Evolutionary conservation across 1,284 basidiomycete species (phyloP), one percentile per base, ranked within the genome.

Genomic region (Leccinum variabile): DNA sequence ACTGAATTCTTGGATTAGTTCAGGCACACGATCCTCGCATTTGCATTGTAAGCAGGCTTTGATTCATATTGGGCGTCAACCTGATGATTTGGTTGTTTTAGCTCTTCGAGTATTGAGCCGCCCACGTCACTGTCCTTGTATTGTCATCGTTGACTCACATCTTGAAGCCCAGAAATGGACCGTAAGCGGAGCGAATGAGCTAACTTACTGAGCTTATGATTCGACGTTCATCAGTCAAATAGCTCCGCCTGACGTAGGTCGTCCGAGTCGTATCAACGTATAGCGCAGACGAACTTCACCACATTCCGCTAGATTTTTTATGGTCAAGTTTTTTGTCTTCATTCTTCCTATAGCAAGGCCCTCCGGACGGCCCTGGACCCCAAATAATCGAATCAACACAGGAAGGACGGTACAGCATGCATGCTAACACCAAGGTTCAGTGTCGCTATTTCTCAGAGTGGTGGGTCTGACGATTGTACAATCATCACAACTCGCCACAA

Each of bases 401-500:
- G 6, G 35, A 37, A 37, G 14, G 35, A 37, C 35, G 35, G 35
- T 37, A 37, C 35, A 37, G 35, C 59, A 60, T 33, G 63, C 63
- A 16, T 44, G 6, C n/a, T 44, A 44, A 44, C 41, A 44, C 41
- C n/a, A 18, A 44, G 4, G 13, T 10, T 44, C n/a, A 44, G 41
- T 18, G n/a, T 44, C 41, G n/a, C 18, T 44, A 2, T 11, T 44
- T 18, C 16, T 44, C n/a, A 10, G 9, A 44, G 41, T 44, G 41
- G 41, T 44, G n/a, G n/a, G 41, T 18, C 41, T 44, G 10, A 44
- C 41, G 41, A n/a, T 18, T 9, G 7, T 18, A 10, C 5, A 44
- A 44, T 18, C 41, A 44, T 44, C 41, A 44, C 41, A 44, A 44
- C n/a, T 18, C n/a, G 13, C 5, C 5, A 9, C 10, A 10, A 44